Percentiles rank a stretch among this genome's conserved stretches.
Evolutionary conservation across 73 alveolate genomes (phyloP).

Genomic region (Tetrahymena malaccensis): DNA sequence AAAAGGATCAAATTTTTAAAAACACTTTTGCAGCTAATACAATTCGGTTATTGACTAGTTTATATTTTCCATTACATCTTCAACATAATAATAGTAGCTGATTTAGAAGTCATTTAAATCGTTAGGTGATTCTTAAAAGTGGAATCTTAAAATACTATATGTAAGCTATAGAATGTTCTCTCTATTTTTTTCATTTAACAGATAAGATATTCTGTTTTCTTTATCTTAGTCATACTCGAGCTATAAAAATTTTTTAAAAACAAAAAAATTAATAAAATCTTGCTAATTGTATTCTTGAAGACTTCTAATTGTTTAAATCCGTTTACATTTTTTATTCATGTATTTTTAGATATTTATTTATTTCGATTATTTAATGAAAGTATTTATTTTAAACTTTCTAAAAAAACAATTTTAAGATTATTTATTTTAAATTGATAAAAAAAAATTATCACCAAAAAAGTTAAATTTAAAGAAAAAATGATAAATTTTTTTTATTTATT

Average conservation of each 20-base stretch:
- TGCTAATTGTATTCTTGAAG: too few relatives aligned
- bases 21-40: background rate
- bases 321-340: too few relatives aligned
- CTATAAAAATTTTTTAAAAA: background rate
- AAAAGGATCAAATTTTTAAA: background rate
- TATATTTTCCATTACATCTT: background rate
- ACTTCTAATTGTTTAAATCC: background rate
- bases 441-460: too few relatives aligned
- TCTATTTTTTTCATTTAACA: background rate
- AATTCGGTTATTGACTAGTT: background rate
- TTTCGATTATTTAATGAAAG: too few relatives aligned
- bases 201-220: background rate
- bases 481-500: background rate
- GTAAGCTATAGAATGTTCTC: background rate
- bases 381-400: too few relatives aligned
- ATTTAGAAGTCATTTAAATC: background rate
- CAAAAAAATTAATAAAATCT: too few relatives aligned
- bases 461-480: too few relatives aligned
- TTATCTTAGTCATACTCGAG: background rate
- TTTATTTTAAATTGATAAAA: too few relatives aligned
- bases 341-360: too few relatives aligned
- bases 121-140: background rate
- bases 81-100: background rate
- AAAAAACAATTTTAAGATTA: too few relatives aligned
- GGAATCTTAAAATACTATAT: background rate